Base-by-base conservation (phyloP, 2,329 filamentous ascomycete species). In the Stemphylium lycopersici region DNA sequence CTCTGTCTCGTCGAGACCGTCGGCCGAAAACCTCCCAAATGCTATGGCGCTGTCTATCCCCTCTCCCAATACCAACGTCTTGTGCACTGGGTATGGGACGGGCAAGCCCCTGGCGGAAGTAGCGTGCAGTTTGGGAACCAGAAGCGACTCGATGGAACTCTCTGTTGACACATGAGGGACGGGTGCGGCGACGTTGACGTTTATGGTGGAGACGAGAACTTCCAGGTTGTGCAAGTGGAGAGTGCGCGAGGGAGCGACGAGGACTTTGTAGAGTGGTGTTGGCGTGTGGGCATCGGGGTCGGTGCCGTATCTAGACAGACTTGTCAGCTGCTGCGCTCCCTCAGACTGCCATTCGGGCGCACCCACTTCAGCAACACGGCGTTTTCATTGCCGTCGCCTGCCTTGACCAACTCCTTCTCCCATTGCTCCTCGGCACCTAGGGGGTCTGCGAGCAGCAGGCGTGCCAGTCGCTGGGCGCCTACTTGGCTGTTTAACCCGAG, bases 61-160 rank as follows among this genome's bases (percentile, higher is more conserved):
- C 43, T 90, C 83, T 0, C 86, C 87, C 7, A 96, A 83, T 8
- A 97, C 66, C 13, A 97, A 76, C 0, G 88, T 86, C 69, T 88
- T 90, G 70, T 98, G 93, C 1, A 97, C 91, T 0, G 93, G 93
- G 39, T 91, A 91, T 6, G 87, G 85, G 37, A 95, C 81, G 13
- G 87, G 83, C 11, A 87, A 86, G 52, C 86, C 83, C 56, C 86
- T 81, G 7, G 87, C 87, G 13, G 84, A 85, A 56, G 81, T 82
- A 12, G 88, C 89, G 16, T 90, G 86, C 31, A 96, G 83, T 24
- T 77, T 73, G 4, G 92, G 92, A 15, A 91, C 88, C n/a, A 96
- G 81, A 11, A 93, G 79, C 0, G 85, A 80, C 58, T 93, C 88
- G 55, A 84, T 81, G 4, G 85, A 77, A 8, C 77, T 77, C 47